Evolutionary conservation across 2,329 filamentous ascomycete species (phyloP), one percentile per base, ranked within the genome.

Genomic region (Phoma sp.): DNA sequence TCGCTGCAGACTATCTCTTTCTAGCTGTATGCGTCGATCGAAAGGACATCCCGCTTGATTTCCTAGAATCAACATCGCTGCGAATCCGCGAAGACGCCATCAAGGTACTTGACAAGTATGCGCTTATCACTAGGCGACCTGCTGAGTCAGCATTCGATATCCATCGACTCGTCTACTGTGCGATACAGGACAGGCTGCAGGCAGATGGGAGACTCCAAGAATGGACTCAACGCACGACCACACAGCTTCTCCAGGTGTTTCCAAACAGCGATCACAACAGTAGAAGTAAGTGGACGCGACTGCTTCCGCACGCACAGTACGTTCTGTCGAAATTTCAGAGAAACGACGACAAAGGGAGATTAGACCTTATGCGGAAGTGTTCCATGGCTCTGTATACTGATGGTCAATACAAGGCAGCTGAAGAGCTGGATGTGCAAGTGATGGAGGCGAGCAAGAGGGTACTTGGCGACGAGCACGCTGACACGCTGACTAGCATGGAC

Each of bases 21-120:
- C 76, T 79, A 43, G 69, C 78, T 13, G 74, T 74, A 1, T 75
- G 64, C 22, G 73, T 82, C 25, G 52, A 62, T 13, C 53, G 25
- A 47, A 66, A 64, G 43, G 59, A 62, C 35, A 61, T 66, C 8
- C 50, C 42, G 42, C 48, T 60, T 13, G 47, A 60, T 27, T 50
- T 68, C 55, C 51, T 67, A n/a, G 47, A 57, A 29, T 37, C 56
- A 54, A 22, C 54, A 22, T 57, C 55, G 14, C 40, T 47, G 4
- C 45, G 24, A n/a, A 47, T 49, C 38, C 50, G 50, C 27, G 56
- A 57, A 43, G 49, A 57, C 48, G 59, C 61, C 10, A 57, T 68
- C 22, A 53, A 35, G 47, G 38, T 47, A 5, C 33, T 65, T 27
- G 51, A 35, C 30, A 54, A 32, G 14, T 63, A 65, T 41, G 50